Base-by-base conservation (phyloP, 2,329 filamentous ascomycete genomes). In the Phaeosphaeriaceae sp. region DNA sequence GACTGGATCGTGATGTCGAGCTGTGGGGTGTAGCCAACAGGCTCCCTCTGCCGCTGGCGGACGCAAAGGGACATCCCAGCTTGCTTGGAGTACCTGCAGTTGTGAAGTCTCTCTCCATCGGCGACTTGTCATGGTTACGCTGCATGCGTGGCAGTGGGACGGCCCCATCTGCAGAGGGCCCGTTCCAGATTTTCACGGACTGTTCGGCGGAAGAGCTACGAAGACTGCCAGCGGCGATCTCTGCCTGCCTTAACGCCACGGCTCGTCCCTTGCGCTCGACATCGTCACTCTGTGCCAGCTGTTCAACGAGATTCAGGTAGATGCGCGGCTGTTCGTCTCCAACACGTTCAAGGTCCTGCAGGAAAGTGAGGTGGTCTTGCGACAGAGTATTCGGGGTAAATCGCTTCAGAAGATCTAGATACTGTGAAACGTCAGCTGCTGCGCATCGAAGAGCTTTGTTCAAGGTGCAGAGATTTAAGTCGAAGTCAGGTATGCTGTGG, bases 91-190 rank as follows among this genome's bases (percentile, higher is more conserved):
- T 92, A 60, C 94, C 94, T 74, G 89, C 84, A 32, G 94, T 91
- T 19, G 94, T 97, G 71, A 97, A 97, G 78, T 97, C 94, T 79
- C 91, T 91, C 80, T 97, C 94, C 73, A 97, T 68, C 4, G 77
- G 77, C 30, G 79, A 79, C 55, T 79, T 76, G 49, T 77, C 73
- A 55, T 73, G 73, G 75, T 79, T 66, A 60, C 69, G 59, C 63
- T 72, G 64, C 51, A 65, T 69, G 44, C 67, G 66, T 40, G 67
- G 64, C 54, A 65, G 57, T 26, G 66, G 49, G 48, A 59, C 64
- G 46, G 69, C 60, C 52, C 61, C 66, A 59, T 73, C 77, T 57
- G 69, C 72, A 50, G 65, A 79, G 57, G 69, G 75, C 47, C 70
- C 76, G 65, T 70, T 82, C 81, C 79, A 76, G 55, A 80, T 80